A percentile compares a stretch with the other conserved stretches of the same genome.
Evolutionary conservation across 345 rosid genomes (phyloP).

Genomic region (Anastatica hierochuntica): DNA sequence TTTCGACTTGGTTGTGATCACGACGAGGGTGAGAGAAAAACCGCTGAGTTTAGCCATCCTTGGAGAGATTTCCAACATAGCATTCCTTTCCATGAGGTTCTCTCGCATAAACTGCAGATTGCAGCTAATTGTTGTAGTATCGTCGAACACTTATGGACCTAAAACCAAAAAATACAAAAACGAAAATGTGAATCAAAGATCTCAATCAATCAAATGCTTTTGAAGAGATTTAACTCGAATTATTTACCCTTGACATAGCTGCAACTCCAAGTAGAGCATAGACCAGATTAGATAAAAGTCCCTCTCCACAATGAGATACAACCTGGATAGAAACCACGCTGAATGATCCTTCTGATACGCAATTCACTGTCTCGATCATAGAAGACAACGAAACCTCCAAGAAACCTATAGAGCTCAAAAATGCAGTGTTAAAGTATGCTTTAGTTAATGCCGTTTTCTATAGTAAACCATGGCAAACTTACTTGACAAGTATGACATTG

Average conservation of each 20-base stretch:
- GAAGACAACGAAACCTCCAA: conserved; percentile 59
- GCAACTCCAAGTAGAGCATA: conserved; percentile 95
- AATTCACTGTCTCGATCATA: conserved; percentile 43
- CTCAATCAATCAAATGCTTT: background rate
- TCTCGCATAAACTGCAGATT: conserved; percentile 73
- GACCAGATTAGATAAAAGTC: conserved; percentile 75
- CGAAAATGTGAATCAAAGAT: background rate
- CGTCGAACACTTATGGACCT: conserved; percentile 86
- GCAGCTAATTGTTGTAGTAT: conserved; percentile 89
- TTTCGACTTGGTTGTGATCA: background rate
- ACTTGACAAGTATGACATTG: conserved; percentile 93
- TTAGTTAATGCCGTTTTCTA: background rate
- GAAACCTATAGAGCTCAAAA: conserved; percentile 50
- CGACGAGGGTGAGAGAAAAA: conserved; percentile 35
- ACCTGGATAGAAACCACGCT: conserved; percentile 58
- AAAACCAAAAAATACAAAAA: conserved; percentile 2
- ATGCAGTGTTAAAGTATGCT: too few species aligned
- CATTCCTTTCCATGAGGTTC: conserved; percentile 58
- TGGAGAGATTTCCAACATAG: conserved; percentile 77
- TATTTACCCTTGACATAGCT: conserved; percentile 89
- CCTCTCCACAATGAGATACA: conserved; percentile 78
- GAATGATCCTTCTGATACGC: conserved; percentile 59
- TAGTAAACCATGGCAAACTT: conserved; percentile 21
- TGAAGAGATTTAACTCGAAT: background rate
- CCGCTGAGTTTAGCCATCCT: conserved; percentile 80